These are phyloP conservation scores for Anthoceros angustus DNA, from an alignment of 225 moss, liverwort and hornwort species.

Conservation along the genomic window DNA sequence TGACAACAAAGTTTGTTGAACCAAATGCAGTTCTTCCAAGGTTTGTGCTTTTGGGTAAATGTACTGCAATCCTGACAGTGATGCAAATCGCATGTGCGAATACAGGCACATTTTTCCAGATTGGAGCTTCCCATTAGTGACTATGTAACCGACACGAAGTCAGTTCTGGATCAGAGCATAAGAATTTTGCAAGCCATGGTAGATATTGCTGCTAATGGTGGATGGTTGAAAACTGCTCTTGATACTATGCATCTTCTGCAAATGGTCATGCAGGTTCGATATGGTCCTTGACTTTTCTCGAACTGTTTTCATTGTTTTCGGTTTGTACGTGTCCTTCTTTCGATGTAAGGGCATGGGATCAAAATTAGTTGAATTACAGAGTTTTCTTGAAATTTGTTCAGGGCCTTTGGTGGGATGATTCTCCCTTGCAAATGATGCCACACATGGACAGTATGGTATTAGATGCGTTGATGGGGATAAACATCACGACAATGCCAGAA, in stretches of 20 bases:
- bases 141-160: slow-evolving; percentile 98
- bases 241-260: slow-evolving; percentile 88
- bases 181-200: slow-evolving; percentile 98
- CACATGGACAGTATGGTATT: slow-evolving; percentile 36
- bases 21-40: background rate
- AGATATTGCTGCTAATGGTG: slow-evolving; percentile 81
- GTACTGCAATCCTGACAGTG: background rate
- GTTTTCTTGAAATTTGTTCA: slow-evolving; percentile 8
- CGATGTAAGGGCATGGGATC: background rate
- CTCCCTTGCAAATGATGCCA: slow-evolving; percentile 68
- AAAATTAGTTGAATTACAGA: background rate
- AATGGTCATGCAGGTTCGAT: slow-evolving; percentile 91
- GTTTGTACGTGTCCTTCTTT: slow-evolving; percentile 5
- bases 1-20: background rate
- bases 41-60: background rate
- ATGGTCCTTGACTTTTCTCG: background rate
- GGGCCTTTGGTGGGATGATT: slow-evolving; percentile 72
- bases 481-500: slow-evolving; percentile 35
- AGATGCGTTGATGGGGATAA: slow-evolving; percentile 32
- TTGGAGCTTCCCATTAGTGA: slow-evolving; percentile 86
- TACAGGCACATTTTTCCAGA: slow-evolving; percentile 84
- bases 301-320: background rate
- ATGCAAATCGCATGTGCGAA: background rate
- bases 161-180: slow-evolving; percentile 95
- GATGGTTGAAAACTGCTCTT: slow-evolving; percentile 88